Conservation (phyloP, 2,329 filamentous ascomycete genomes). For the Pyrenochaeta sp. region DNA sequence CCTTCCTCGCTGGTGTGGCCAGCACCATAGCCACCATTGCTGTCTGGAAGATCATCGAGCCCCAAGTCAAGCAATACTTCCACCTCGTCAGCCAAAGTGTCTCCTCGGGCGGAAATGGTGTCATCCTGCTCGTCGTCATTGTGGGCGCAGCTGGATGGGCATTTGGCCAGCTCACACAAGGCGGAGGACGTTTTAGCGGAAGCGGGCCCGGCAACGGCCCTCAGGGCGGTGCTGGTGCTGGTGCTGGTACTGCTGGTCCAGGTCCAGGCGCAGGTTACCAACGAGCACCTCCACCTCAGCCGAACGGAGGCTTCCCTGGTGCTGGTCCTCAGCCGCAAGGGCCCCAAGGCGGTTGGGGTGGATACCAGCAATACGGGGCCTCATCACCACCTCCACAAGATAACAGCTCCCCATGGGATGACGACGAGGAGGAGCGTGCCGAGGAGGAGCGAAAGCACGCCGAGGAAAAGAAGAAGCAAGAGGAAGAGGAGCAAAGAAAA, state of each 20-base stretch:
- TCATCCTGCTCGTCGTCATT: conserved; percentile 73
- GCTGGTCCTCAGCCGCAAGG: conserved; percentile 42
- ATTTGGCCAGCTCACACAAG: conserved; percentile 70
- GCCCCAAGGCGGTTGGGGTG: conserved; percentile 30
- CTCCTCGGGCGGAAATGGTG: conserved; percentile 69
- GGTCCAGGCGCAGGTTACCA: conserved; percentile 38
- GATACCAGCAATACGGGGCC: conserved; percentile 41
- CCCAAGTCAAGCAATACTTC: conserved; percentile 77
- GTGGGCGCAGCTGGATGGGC: conserved; percentile 83
- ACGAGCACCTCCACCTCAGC: conserved; percentile 37
- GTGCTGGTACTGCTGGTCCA: conserved; percentile 34
- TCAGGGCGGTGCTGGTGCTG: conserved; percentile 39
- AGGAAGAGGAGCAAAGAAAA: conserved; percentile 42
- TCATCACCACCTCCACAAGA: conserved; percentile 42
- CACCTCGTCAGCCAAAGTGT: conserved; percentile 67
- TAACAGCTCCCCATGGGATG: conserved; percentile 39
- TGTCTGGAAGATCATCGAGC: conserved; percentile 75
- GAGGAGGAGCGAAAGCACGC: conserved; percentile 67
- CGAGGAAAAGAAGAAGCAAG: conserved; percentile 52
- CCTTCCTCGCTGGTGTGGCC: conserved; percentile 86
- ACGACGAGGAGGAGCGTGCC: conserved; percentile 51
- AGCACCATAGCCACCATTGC: conserved; percentile 76
- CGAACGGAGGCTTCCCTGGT: conserved; percentile 41
- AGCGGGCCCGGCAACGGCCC: conserved; percentile 35
- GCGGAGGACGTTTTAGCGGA: conserved; percentile 52